Conservation (phyloP, 2,329 filamentous ascomycete genomes). For the Diaporthe citrichinensis region DNA sequence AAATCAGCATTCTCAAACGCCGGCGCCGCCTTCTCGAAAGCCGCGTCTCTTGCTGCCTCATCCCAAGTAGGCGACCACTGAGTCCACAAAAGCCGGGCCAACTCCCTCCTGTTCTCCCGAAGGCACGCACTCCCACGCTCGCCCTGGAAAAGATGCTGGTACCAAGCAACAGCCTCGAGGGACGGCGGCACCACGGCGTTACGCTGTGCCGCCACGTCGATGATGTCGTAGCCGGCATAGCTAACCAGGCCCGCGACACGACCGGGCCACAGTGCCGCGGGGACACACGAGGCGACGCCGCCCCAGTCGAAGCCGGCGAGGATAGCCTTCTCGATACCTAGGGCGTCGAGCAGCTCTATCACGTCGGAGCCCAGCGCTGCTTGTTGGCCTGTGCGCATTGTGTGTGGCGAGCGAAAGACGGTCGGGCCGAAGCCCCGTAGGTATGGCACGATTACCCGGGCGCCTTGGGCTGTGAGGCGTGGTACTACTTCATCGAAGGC, state of each 20-base stretch:
- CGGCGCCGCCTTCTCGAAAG: neutral
- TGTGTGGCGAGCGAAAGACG: neutral
- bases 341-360: neutral
- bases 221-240: slow-evolving; percentile 18
- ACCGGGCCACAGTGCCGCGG: neutral
- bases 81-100: neutral
- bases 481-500: slow-evolving; percentile 4
- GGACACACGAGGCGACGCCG: neutral
- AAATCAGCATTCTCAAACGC: neutral
- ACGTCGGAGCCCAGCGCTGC: neutral
- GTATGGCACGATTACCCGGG: slow-evolving; percentile 3
- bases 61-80: slow-evolving; percentile 7
- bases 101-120: neutral
- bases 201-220: neutral
- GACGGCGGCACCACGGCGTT: neutral
- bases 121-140: neutral
- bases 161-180: slow-evolving; percentile 1
- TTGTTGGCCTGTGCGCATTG: slow-evolving; percentile 8
- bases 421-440: neutral
- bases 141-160: slow-evolving; percentile 23
- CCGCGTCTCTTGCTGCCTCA: neutral
- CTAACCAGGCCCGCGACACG: slow-evolving; percentile 2
- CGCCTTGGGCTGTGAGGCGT: slow-evolving; percentile 6
- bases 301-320: slow-evolving; percentile 15
- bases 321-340: neutral